Evolutionary conservation across 306 rosid genomes (phyloP).

Genomic region (Begonia peltatifolia): DNA sequence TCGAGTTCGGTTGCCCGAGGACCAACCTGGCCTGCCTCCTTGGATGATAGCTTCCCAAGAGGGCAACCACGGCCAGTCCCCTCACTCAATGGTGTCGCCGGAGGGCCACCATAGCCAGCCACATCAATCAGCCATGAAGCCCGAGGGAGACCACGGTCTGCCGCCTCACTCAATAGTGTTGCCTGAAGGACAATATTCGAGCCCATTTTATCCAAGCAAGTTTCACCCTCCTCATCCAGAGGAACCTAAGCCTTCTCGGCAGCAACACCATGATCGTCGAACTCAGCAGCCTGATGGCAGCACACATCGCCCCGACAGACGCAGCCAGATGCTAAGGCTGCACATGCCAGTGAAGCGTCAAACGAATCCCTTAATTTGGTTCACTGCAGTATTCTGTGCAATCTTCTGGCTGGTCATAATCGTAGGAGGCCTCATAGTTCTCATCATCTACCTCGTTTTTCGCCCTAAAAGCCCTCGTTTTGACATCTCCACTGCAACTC

Average conservation of each 20-base stretch:
- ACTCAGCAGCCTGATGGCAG: neutral
- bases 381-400: conserved; percentile 40
- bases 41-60: neutral
- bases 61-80: no score
- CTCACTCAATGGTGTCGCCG: no score
- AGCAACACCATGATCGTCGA: neutral
- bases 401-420: conserved; percentile 70
- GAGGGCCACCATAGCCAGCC: no score
- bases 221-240: no score
- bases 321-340: neutral
- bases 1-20: neutral
- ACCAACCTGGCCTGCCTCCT: conserved; percentile 1
- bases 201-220: no score
- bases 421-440: conserved; percentile 59
- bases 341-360: conserved; percentile 6
- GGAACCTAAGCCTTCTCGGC: neutral
- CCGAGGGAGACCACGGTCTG: no score
- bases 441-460: conserved; percentile 62
- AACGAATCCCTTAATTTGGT: conserved; percentile 40
- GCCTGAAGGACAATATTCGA: no score
- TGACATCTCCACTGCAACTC: conserved; percentile 40
- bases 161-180: no score
- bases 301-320: conserved; percentile 1
- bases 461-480: conserved; percentile 73
- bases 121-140: no score